phyloP scores from a whole-genome alignment of 306 rosid species.

The Betula pendula region DNA sequence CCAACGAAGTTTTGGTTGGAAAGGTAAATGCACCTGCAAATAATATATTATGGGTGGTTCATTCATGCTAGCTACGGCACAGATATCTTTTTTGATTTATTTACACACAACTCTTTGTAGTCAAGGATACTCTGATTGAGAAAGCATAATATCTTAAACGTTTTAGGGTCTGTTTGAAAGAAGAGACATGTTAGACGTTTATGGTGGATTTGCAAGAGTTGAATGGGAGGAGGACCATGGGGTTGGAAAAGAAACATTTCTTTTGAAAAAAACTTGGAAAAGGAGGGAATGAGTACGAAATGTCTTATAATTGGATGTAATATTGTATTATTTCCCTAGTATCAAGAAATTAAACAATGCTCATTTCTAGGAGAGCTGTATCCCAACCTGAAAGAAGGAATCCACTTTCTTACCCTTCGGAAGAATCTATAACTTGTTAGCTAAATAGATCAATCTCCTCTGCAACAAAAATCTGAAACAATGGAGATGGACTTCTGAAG shows the following conservation, averaged over 20 bases:
- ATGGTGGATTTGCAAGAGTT: too few relatives aligned
- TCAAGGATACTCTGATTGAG: background rate
- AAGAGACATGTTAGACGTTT: too few relatives aligned
- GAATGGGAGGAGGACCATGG: too few relatives aligned
- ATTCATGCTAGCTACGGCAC: background rate
- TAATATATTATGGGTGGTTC: background rate
- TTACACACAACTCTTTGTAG: background rate
- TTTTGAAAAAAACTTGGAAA: background rate
- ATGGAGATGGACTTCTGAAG: background rate
- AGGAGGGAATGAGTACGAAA: background rate
- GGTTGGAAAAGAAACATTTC: too few relatives aligned
- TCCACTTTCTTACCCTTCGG: background rate
- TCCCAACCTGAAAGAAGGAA: background rate
- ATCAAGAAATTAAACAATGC: background rate
- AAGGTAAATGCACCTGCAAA: slow-evolving; percentile 42
- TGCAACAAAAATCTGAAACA: background rate
- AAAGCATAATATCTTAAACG: background rate
- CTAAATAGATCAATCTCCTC: background rate
- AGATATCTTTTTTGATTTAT: background rate
- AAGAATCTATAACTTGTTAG: background rate
- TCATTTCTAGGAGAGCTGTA: background rate
- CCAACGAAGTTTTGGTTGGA: slow-evolving; percentile 68
- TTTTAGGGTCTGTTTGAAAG: background rate
- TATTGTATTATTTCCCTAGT: background rate
- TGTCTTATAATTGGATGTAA: background rate